Evolutionary conservation across 805 yeast genomes (phyloP).

Genomic region (Babjeviella inositovora): DNA sequence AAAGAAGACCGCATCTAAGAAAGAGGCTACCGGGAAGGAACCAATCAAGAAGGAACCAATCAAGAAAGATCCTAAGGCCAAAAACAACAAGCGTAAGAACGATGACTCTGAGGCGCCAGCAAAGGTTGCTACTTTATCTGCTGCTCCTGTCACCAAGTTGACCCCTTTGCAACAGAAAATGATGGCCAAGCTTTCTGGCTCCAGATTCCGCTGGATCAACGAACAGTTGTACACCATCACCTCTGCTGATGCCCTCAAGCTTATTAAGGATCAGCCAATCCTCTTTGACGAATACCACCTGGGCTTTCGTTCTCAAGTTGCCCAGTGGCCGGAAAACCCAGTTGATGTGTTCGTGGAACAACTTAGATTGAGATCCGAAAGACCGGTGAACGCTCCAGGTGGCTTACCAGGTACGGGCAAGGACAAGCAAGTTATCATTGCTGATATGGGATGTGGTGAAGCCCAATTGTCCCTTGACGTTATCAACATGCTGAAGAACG

Average conservation of each 20-base stretch:
- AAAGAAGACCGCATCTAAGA: slow-evolving; percentile 1
- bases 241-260: slow-evolving; percentile 58
- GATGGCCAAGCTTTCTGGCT: slow-evolving; percentile 89
- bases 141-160: slow-evolving; percentile 23
- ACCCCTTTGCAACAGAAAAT: slow-evolving; percentile 89
- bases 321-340: slow-evolving; percentile 97
- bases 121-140: not conserved
- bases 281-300: slow-evolving; percentile 89
- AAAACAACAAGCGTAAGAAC: not conserved
- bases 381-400: slow-evolving; percentile 87
- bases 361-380: slow-evolving; percentile 38
- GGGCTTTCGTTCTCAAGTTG: slow-evolving; percentile 91
- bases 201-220: slow-evolving; percentile 95
- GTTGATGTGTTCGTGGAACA: slow-evolving; percentile 78
- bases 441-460: slow-evolving; percentile 99
- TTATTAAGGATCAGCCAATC: slow-evolving; percentile 70
- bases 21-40: not conserved
- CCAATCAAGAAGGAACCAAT: not conserved
- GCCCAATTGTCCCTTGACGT: slow-evolving; percentile 72
- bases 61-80: not conserved
- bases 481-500: slow-evolving; percentile 23
- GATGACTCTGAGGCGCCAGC: slow-evolving; percentile 1
- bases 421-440: slow-evolving; percentile 51
- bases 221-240: slow-evolving; percentile 87
- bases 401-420: slow-evolving; percentile 65